Conservation (phyloP, 2,329 filamentous ascomycete species). For the Aspergillus unguis region DNA sequence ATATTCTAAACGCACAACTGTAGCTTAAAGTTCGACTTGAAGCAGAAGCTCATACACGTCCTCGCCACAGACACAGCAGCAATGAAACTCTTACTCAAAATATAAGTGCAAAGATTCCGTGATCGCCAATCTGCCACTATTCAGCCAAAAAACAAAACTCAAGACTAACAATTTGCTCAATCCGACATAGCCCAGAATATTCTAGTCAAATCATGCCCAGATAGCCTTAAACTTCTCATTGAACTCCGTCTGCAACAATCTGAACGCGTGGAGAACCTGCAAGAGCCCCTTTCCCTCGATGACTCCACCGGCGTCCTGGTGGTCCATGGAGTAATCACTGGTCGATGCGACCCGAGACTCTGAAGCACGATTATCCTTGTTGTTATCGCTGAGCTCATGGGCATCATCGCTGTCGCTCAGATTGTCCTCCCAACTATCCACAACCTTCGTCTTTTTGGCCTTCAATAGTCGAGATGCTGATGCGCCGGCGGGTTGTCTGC, state of each 20-base stretch:
- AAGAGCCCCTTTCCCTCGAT: slow-evolving; percentile 11
- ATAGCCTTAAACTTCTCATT: slow-evolving; percentile 34
- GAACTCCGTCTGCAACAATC: slow-evolving; percentile 30
- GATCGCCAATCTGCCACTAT: no score
- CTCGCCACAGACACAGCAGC: no score
- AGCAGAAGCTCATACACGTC: no score
- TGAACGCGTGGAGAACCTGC: slow-evolving; percentile 29
- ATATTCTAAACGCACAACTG: no score
- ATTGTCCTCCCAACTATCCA: slow-evolving; percentile 26
- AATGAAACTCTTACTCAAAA: no score
- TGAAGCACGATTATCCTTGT: not conserved
- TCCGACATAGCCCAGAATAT: no score
- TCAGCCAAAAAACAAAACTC: no score
- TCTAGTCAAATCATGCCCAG: slow-evolving; percentile 24
- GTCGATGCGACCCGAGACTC: not conserved
- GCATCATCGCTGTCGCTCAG: slow-evolving; percentile 3
- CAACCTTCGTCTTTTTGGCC: slow-evolving; percentile 11
- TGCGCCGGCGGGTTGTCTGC: not conserved
- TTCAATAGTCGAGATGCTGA: not conserved
- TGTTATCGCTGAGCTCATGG: not conserved
- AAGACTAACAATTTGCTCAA: no score
- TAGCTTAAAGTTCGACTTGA: no score
- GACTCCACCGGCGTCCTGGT: not conserved
- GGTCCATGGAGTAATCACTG: not conserved
- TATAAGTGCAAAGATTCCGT: no score